Evolutionary conservation across 2,329 filamentous ascomycete genomes (phyloP).

Genomic region (Alternaria dauci): DNA sequence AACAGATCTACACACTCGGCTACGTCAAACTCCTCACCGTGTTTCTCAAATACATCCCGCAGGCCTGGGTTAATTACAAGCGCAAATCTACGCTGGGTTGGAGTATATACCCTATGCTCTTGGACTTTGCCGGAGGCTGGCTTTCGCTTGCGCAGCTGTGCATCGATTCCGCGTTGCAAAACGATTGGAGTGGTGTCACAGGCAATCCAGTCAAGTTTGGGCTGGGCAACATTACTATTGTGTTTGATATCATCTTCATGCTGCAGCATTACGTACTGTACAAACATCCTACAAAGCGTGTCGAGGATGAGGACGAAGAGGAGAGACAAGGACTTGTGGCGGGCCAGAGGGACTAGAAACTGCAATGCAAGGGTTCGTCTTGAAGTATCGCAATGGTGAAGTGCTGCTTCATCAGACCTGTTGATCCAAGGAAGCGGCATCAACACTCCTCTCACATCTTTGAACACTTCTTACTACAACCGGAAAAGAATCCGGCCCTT

Average conservation of each 20-base stretch:
- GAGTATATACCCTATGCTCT: constrained; percentile 83
- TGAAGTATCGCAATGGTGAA: background rate
- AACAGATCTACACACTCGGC: constrained; percentile 70
- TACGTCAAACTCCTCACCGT: constrained; percentile 92
- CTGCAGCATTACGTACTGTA: constrained; percentile 89
- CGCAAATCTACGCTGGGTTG: constrained; percentile 87
- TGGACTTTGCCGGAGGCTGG: constrained; percentile 83
- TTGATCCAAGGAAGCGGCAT: background rate
- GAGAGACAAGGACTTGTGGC: constrained; percentile 35
- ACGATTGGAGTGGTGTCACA: constrained; percentile 88
- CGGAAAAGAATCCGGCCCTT: background rate
- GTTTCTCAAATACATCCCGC: constrained; percentile 88
- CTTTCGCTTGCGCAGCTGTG: constrained; percentile 82
- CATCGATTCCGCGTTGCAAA: constrained; percentile 84
- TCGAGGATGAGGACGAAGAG: constrained; percentile 42
- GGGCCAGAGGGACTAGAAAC: constrained; percentile 7
- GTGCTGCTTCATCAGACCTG: background rate
- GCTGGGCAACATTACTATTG: constrained; percentile 82
- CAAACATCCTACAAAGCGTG: constrained; percentile 39
- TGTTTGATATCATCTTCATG: constrained; percentile 88
- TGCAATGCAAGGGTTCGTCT: background rate
- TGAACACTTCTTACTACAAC: background rate
- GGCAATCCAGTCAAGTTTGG: constrained; percentile 93
- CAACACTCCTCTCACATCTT: background rate
- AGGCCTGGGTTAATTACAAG: constrained; percentile 75